Percentiles rank a stretch among this genome's conserved stretches.
Evolutionary conservation across 495 filamentous ascomycete species (phyloP).

Genomic region (Penicillium arizonense): DNA sequence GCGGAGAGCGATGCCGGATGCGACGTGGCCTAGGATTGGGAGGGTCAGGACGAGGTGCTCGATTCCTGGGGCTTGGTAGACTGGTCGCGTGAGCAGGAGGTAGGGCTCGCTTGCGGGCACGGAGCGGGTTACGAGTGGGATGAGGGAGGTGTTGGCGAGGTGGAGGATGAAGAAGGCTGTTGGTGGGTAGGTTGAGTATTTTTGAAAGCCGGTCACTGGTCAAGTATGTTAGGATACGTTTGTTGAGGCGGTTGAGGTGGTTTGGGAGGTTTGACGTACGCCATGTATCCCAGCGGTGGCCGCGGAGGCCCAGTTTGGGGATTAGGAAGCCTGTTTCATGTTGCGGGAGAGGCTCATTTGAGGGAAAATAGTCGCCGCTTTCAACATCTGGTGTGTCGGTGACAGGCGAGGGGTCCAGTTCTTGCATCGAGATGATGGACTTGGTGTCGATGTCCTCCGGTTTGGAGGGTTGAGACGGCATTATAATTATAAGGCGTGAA

Average conservation of each 20-base stretch:
- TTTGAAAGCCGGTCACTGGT: constrained; percentile 75
- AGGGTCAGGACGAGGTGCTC: constrained; percentile 47
- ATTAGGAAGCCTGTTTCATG: constrained; percentile 20
- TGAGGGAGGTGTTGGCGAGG: constrained; percentile 73
- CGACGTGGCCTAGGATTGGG: constrained; percentile 49
- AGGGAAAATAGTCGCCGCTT: constrained; percentile 56
- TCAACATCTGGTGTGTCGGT: constrained; percentile 57
- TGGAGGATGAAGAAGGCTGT: constrained; percentile 75
- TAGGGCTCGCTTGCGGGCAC: constrained; percentile 53
- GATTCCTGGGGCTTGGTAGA: constrained; percentile 73
- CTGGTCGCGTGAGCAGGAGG: constrained; percentile 60
- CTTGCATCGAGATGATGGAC: constrained; percentile 64
- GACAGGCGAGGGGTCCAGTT: constrained; percentile 80
- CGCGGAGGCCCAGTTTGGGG: constrained; percentile 54
- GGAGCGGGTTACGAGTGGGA: constrained; percentile 61
- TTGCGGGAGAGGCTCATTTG: constrained; percentile 14
- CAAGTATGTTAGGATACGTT: constrained; percentile 1
- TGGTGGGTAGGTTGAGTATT: constrained; percentile 86
- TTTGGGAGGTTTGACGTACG: constrained; percentile 37
- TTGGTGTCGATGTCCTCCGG: constrained; percentile 35
- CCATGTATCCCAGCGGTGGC: constrained; percentile 60
- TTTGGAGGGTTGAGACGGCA: constrained; percentile 11
- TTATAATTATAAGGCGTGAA: neutral
- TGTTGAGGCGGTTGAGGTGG: constrained; percentile 1
- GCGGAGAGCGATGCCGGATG: constrained; percentile 72